A percentile compares a stretch with the other conserved stretches of the same genome.
Evolutionary conservation across 805 yeast species (phyloP).

Genomic region (Hanseniaspora meyeri): DNA sequence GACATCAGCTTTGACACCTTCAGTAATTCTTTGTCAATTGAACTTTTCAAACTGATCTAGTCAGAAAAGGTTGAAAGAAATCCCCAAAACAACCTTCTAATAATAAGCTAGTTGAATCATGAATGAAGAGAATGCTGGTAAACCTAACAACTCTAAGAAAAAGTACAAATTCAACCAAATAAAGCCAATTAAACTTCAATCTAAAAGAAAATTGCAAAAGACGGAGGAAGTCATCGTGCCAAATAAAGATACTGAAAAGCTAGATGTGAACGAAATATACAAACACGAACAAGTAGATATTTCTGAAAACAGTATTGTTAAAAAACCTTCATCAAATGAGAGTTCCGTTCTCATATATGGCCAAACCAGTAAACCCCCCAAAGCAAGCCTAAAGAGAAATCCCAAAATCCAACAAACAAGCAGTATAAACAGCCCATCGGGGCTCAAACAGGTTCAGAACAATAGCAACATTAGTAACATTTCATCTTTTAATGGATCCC

Average conservation of each 20-base stretch:
- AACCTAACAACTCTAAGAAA: background rate
- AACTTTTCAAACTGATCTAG: no score
- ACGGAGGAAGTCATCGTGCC: background rate
- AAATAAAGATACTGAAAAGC: no score
- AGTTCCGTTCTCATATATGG: background rate
- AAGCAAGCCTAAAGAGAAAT: background rate
- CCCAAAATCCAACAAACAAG: background rate
- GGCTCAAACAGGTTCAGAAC: background rate
- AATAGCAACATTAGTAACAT: background rate
- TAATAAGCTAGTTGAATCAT: background rate
- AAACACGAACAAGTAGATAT: background rate
- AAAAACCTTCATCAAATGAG: background rate
- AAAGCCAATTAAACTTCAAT: background rate
- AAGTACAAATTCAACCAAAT: constrained; percentile 1
- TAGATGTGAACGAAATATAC: background rate
- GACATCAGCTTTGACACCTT: background rate
- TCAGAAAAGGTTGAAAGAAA: background rate
- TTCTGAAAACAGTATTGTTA: background rate
- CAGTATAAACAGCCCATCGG: background rate
- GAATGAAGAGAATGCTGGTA: background rate
- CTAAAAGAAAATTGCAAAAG: constrained; percentile 1
- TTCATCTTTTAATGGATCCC: background rate
- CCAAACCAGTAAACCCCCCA: background rate
- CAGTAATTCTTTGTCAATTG: background rate
- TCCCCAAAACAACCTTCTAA: background rate